These are phyloP conservation scores for Wickerhamomyces bovis DNA, from an alignment of 805 yeast species.

Conservation along the genomic window DNA sequence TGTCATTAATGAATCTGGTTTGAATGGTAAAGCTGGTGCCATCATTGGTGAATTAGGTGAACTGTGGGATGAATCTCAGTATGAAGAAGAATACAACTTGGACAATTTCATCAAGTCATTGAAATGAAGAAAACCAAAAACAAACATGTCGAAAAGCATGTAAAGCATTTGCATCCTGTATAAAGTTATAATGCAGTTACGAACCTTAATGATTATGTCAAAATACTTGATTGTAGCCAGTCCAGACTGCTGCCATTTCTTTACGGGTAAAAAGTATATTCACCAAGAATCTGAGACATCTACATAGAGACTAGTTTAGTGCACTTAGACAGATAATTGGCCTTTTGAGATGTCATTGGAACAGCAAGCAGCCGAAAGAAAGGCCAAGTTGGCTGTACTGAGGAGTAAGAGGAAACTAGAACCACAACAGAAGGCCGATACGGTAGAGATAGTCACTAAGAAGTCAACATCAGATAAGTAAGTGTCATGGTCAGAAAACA, in stretches of 20 bases:
- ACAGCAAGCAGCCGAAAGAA: slow-evolving; percentile 25
- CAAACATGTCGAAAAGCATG: background rate
- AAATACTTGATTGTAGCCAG: background rate
- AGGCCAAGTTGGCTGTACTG: slow-evolving; percentile 23
- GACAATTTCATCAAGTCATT: slow-evolving; percentile 78
- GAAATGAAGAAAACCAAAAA: slow-evolving; percentile 10
- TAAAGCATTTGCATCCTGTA: background rate
- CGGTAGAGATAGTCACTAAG: background rate
- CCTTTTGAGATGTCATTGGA: slow-evolving; percentile 11
- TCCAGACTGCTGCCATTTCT: background rate
- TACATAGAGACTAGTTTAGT: too few relatives aligned
- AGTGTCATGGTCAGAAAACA: background rate
- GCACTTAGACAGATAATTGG: background rate
- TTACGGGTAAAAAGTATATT: background rate
- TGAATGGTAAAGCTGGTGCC: slow-evolving; percentile 79
- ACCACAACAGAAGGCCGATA: background rate
- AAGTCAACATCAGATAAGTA: background rate
- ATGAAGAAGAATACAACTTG: slow-evolving; percentile 93
- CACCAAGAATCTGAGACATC: too few relatives aligned
- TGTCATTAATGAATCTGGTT: slow-evolving; percentile 58
- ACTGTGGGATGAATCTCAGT: slow-evolving; percentile 94
- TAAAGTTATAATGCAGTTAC: background rate
- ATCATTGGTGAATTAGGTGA: slow-evolving; percentile 87
- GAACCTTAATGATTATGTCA: background rate
- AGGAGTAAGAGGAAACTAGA: slow-evolving; percentile 16